Percentiles rank a stretch among this genome's conserved stretches.
phyloP scores from a whole-genome alignment of 1,284 basidiomycete genomes.

The Papiliotrema flavescens region DNA sequence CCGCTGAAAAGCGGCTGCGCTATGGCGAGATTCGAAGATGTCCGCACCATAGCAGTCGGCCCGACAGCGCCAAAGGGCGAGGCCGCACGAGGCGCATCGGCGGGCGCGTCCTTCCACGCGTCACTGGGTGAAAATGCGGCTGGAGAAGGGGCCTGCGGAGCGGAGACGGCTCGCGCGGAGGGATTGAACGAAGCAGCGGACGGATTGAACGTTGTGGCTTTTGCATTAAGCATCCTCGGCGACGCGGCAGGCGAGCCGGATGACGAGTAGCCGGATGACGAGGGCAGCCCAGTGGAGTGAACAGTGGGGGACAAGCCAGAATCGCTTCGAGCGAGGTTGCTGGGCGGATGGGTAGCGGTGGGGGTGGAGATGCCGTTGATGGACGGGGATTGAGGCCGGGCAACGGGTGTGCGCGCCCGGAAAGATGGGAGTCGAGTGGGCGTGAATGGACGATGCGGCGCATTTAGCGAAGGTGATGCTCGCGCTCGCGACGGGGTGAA shows the following conservation, averaged over 20 bases:
- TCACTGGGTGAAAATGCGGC: constrained; percentile 55
- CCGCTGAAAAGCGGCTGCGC: constrained; percentile 80
- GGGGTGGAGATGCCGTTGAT: constrained; percentile 24
- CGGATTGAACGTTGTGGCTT: constrained; percentile 58
- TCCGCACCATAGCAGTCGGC: constrained; percentile 49
- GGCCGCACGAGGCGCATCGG: constrained; percentile 31
- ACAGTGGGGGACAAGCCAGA: constrained; percentile 1
- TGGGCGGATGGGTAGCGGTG: constrained; percentile 33
- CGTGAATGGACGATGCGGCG: constrained; percentile 42
- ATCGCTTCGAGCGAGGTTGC: constrained; percentile 31
- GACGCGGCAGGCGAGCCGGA: constrained; percentile 57
- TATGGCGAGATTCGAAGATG: constrained; percentile 80
- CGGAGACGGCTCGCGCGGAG: constrained; percentile 66
- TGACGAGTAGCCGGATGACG: constrained; percentile 56
- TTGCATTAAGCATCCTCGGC: constrained; percentile 60
- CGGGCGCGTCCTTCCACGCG: constrained; percentile 37
- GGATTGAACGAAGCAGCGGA: constrained; percentile 61
- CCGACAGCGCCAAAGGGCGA: constrained; percentile 52
- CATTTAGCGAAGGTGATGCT: constrained; percentile 27
- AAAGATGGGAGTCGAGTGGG: constrained; percentile 47
- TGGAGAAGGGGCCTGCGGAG: constrained; percentile 46
- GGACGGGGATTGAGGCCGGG: constrained; percentile 38
- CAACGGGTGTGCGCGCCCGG: constrained; percentile 41
- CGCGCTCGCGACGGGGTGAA: constrained; percentile 41
- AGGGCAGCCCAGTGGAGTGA: constrained; percentile 50